A percentile compares a stretch with the other conserved stretches of the same genome.
Evolutionary conservation across 2,329 filamentous ascomycete genomes (phyloP).

Genomic region (Aspergillus clavatus): DNA sequence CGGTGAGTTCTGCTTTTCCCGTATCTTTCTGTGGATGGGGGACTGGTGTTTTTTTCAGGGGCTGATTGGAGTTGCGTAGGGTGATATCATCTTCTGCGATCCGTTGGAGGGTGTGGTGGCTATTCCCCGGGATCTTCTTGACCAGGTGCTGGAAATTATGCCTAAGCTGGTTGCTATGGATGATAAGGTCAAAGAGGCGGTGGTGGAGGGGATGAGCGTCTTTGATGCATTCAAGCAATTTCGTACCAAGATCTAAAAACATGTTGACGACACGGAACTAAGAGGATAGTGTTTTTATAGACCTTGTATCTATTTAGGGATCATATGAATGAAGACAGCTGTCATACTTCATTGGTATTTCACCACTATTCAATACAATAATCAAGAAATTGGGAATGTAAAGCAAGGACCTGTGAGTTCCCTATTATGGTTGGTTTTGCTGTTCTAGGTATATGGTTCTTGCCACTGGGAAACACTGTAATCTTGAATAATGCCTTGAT

Average conservation of each 20-base stretch:
- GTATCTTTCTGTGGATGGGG: neutral
- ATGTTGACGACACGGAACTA: neutral
- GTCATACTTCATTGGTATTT: conserved; percentile 14
- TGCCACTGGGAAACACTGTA: neutral
- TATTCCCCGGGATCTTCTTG: conserved; percentile 59
- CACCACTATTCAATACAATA: conserved; percentile 20
- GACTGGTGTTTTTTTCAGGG: neutral
- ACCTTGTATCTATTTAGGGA: neutral
- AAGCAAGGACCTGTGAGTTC: no score
- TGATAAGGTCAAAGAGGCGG: conserved; percentile 59
- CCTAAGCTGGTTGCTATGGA: conserved; percentile 52
- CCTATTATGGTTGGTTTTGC: no score
- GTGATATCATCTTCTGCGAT: conserved; percentile 68
- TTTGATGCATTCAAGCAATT: conserved; percentile 63
- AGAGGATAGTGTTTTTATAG: neutral
- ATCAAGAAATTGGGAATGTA: conserved; percentile 2
- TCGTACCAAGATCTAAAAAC: conserved; percentile 26
- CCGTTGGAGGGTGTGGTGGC: conserved; percentile 64
- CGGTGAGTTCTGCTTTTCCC: conserved; percentile 27
- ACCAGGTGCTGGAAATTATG: conserved; percentile 57
- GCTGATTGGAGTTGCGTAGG: conserved; percentile 28
- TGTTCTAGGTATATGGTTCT: no score
- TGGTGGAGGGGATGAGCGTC: conserved; percentile 58
- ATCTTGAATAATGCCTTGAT: neutral
- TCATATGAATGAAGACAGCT: neutral